A percentile compares a stretch with the other conserved stretches of the same genome.
phyloP scores from a whole-genome alignment of 1,284 basidiomycete genomes.

The Moniliophthora roreri region DNA sequence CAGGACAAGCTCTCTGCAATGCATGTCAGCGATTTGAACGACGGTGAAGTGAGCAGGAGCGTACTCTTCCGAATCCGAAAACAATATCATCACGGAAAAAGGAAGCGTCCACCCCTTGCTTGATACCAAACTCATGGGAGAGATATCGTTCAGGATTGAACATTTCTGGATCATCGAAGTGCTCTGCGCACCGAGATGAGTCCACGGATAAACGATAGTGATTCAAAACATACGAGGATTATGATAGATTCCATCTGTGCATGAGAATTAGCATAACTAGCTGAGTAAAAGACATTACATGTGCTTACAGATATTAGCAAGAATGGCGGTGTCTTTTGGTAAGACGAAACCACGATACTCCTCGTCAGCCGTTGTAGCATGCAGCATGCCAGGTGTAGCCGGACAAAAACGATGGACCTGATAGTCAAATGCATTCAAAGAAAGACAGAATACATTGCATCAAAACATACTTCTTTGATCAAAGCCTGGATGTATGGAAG shows the following conservation, averaged over 20 bases:
- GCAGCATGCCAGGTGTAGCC: no score
- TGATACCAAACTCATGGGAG: slow-evolving; percentile 16
- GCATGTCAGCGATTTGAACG: not conserved
- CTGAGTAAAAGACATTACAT: not conserved
- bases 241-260: no score
- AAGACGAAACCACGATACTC: slow-evolving; percentile 18
- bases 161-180: slow-evolving; percentile 20
- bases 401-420: no score
- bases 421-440: not conserved
- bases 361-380: no score
- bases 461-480: no score
- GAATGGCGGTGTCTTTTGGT: slow-evolving; percentile 16
- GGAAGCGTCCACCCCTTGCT: slow-evolving; percentile 12
- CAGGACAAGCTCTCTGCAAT: slow-evolving; percentile 27
- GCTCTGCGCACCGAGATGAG: slow-evolving; percentile 5
- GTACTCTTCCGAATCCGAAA: slow-evolving; percentile 20
- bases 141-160: slow-evolving; percentile 20
- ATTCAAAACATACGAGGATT: no score
- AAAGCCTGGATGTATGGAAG: no score
- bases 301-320: slow-evolving; percentile 18
- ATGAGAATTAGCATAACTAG: not conserved
- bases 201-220: not conserved
- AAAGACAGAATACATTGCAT: no score
- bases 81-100: slow-evolving; percentile 12
- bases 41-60: not conserved